Evolutionary conservation across 495 filamentous ascomycete species (phyloP), one percentile per base, ranked within the genome.

Genomic region (Apodospora peruviana): DNA sequence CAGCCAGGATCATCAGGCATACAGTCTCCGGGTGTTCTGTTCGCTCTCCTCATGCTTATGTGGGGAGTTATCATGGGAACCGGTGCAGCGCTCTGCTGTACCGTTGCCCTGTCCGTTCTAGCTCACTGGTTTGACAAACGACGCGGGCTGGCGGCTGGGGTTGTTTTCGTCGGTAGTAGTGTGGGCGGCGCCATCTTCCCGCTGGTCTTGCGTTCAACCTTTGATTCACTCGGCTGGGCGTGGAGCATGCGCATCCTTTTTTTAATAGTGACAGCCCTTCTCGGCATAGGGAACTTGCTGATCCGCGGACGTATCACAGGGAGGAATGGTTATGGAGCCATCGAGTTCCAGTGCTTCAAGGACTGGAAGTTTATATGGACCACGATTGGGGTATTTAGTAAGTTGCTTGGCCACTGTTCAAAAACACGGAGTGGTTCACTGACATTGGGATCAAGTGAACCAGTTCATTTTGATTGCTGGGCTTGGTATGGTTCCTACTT

Each of bases 171-270:
- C 0, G 77, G 75, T 2, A 70, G 67, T 0, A 75, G 71, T 7
- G 61, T 71, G 1, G 77, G 77, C 2, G 75, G 77, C 2, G 70
- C 74, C 10, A 57, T 70, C 1, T 70, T 80, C 34, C 77, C 77
- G 1, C 45, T 80, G 17, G 39, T 73, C 1, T 48, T 80, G 27
- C 64, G 70, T 14, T 41, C 51, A 0, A 47, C 67, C 0, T 64
- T 78, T 10, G 38, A 53, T 0, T 40, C 56, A 5, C 57, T 73
- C 20, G 67, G 69, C 14, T 80, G 75, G 73, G 58, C 54, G 0
- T 75, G 71, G 70, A 56, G 68, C 0, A 69, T 78, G 32, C 62
- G 74, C 3, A 58, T 71, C 0, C 53, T 78, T 7, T 69, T 67
- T 0, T 62, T 77, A 1, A 69, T 75, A 1, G 67, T 73, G 0